Evolutionary conservation across 306 rosid genomes (phyloP).

Genomic region (Quercus agrifolia): DNA sequence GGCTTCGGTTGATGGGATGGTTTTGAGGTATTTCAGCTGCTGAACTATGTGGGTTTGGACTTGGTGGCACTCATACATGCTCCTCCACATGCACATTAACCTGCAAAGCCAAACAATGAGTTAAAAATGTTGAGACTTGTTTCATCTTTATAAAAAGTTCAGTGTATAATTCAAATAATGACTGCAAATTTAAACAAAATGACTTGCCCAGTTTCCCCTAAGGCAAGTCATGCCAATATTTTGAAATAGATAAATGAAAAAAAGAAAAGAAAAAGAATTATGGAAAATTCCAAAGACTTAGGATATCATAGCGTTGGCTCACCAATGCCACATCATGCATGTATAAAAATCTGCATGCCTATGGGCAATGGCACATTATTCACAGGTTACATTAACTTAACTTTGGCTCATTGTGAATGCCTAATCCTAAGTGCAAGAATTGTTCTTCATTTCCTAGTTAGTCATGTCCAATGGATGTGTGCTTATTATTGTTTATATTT

Average conservation of each 20-base stretch:
- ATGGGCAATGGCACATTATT: neutral
- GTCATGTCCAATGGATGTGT: neutral
- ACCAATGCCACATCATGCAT: neutral
- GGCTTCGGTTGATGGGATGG: constrained; percentile 72
- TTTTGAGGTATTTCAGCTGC: constrained; percentile 81
- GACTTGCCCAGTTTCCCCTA: neutral
- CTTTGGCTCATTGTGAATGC: neutral
- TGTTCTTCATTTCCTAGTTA: neutral
- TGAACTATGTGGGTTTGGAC: constrained; percentile 94
- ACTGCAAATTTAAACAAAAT: neutral
- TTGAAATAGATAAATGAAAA: neutral
- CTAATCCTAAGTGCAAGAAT: neutral
- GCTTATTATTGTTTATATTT: neutral
- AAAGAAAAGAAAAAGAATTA: neutral
- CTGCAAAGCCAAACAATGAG: constrained; percentile 36
- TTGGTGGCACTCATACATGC: constrained; percentile 97
- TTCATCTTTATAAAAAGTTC: neutral
- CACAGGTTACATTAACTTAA: neutral
- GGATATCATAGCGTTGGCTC: neutral
- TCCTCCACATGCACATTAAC: constrained; percentile 97
- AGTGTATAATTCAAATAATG: neutral
- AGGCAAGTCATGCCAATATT: neutral
- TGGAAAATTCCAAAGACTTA: neutral
- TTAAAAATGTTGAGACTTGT: neutral
- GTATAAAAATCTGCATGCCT: neutral